Percentiles rank a stretch among this genome's conserved stretches.
Conservation (phyloP, 768 basidiomycete species). For the Mycena sanguinolenta region DNA sequence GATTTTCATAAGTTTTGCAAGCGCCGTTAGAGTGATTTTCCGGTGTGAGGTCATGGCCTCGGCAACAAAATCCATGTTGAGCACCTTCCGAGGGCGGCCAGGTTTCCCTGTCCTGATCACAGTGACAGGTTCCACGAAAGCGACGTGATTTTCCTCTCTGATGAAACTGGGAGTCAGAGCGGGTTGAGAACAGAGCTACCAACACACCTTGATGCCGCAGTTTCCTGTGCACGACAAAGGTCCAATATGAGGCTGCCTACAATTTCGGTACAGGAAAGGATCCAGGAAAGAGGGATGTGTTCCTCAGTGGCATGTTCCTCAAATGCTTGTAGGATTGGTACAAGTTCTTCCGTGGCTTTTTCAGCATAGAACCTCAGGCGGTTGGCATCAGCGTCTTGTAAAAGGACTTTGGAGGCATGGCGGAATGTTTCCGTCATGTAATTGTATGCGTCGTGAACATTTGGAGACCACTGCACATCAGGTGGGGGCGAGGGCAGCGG, state of each 20-base stretch:
- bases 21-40: neutral
- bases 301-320: neutral
- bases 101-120: neutral
- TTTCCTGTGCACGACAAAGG: neutral
- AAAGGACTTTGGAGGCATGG: too few relatives aligned
- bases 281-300: neutral
- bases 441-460: too few relatives aligned
- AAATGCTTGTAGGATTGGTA: neutral
- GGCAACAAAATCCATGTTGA: neutral
- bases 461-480: too few relatives aligned
- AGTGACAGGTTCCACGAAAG: neutral
- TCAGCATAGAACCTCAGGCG: too few relatives aligned
- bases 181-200: neutral
- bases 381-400: too few relatives aligned
- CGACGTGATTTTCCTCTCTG: neutral
- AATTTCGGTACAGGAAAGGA: neutral
- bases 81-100: conserved; percentile 2
- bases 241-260: neutral
- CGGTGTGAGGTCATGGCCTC: conserved; percentile 7
- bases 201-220: neutral
- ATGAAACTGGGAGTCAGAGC: neutral
- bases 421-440: too few relatives aligned
- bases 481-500: too few relatives aligned
- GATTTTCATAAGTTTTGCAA: neutral
- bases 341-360: neutral